Evolutionary conservation across 306 rosid species (phyloP).

Genomic region (Sicyos baderoa): DNA sequence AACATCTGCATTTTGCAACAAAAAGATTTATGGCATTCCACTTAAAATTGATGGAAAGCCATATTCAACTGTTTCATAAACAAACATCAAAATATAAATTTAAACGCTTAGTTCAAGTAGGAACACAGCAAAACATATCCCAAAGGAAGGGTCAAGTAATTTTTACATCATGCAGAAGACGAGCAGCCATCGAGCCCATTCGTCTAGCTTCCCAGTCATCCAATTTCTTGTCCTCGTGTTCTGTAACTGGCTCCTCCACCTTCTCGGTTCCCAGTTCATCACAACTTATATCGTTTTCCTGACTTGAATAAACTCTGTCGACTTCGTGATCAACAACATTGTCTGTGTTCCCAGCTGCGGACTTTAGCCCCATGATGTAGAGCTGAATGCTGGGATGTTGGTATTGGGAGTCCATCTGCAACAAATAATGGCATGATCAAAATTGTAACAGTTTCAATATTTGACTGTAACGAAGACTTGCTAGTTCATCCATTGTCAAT

Average conservation of each 20-base stretch:
- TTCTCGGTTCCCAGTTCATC: slow-evolving; percentile 22
- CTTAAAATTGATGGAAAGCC: background rate
- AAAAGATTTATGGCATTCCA: slow-evolving; percentile 2
- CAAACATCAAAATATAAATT: background rate
- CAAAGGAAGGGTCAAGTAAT: slow-evolving; percentile 29
- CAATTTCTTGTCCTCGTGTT: slow-evolving; percentile 32
- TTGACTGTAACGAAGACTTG: background rate
- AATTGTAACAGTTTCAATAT: background rate
- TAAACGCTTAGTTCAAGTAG: background rate
- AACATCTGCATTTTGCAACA: background rate
- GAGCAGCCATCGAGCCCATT: slow-evolving; percentile 76
- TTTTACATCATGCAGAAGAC: slow-evolving; percentile 66
- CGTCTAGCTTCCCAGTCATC: slow-evolving; percentile 85
- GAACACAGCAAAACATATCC: background rate
- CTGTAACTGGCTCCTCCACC: slow-evolving; percentile 25
- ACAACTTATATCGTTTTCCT: slow-evolving; percentile 26
- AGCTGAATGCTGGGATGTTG: slow-evolving; percentile 90
- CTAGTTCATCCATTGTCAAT: background rate
- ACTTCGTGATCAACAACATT: slow-evolving; percentile 27
- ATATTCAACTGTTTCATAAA: background rate
- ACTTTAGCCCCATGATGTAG: slow-evolving; percentile 50
- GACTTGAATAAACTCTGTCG: slow-evolving; percentile 27
- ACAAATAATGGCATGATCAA: slow-evolving; percentile 1
- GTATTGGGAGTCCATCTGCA: slow-evolving; percentile 86
- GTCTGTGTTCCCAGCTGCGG: slow-evolving; percentile 25